phyloP scores from a whole-genome alignment of 345 rosid genomes.

The Cochlearia excelsa region DNA sequence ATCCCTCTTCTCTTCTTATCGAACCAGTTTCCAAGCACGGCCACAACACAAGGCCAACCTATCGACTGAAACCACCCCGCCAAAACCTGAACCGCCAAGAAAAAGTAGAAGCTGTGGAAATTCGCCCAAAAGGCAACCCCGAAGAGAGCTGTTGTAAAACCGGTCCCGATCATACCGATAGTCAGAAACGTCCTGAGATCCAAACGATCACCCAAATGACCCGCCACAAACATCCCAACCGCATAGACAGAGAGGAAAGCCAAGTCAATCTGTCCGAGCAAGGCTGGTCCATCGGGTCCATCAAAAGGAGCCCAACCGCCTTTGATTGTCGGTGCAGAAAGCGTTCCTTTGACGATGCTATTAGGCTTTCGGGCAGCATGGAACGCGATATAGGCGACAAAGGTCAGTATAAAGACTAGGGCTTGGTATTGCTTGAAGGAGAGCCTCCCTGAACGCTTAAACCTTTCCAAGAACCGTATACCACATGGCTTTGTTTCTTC shows the following conservation, averaged over 20 bases:
- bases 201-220: slow-evolving; percentile 88
- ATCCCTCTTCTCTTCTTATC: slow-evolving; percentile 90
- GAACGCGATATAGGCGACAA: slow-evolving; percentile 72
- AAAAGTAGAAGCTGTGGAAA: slow-evolving; percentile 70
- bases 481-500: slow-evolving; percentile 61
- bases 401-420: slow-evolving; percentile 70
- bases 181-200: slow-evolving; percentile 77
- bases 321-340: slow-evolving; percentile 56
- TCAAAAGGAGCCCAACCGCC: slow-evolving; percentile 93
- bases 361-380: slow-evolving; percentile 82
- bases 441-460: slow-evolving; percentile 47
- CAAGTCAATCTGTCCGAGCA: slow-evolving; percentile 84
- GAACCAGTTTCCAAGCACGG: slow-evolving; percentile 92
- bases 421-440: slow-evolving; percentile 71
- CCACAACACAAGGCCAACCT: slow-evolving; percentile 99
- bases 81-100: slow-evolving; percentile 61
- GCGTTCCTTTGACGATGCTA: slow-evolving; percentile 87
- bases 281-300: slow-evolving; percentile 58
- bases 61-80: slow-evolving; percentile 91
- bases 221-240: slow-evolving; percentile 81
- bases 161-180: slow-evolving; percentile 85
- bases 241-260: slow-evolving; percentile 84
- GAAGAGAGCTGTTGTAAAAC: slow-evolving; percentile 72
- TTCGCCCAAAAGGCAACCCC: slow-evolving; percentile 81
- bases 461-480: slow-evolving; percentile 51